Evolutionary conservation across 2,329 filamentous ascomycete genomes (phyloP), one percentile per base, ranked within the genome.

Genomic region (Apiospora sp.): DNA sequence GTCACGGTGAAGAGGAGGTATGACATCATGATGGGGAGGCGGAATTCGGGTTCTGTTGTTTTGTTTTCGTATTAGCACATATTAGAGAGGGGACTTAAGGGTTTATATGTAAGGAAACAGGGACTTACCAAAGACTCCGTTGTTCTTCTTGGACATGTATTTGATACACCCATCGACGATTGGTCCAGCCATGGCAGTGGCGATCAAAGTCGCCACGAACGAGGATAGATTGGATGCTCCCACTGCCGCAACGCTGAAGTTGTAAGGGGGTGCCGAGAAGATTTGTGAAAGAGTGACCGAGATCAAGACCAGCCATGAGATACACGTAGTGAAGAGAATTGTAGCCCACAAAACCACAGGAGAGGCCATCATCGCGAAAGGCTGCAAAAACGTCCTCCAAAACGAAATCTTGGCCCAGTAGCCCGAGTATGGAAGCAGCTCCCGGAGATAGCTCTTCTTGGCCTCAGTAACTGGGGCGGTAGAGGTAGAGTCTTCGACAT

Each of bases 161-260:
- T 87, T 73, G 72, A 80, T 82, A 44, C 85, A 76, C 78, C 80
- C 84, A 77, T 87, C 86, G 75, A 84, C 86, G 67, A 87, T 74
- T 0, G 85, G 85, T 0, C 86, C 86, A 0, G 82, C 81, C 4
- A 86, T 75, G 12, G 86, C 51, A 72, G 85, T 82, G 37, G 85
- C 86, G 30, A 89, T 77, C 37, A 87, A 81, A 12, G 80, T 84
- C 14, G 86, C 81, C 71, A 88, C 77, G 75, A 88, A 86, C 0
- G 87, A 86, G 0, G 86, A 86, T 37, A 89, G 80, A 46, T 84
- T 86, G 75, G 87, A 86, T 51, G 88, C 81, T 0, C 87, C 87
- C 1, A 85, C 86, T 73, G 87, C 79, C 13, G 84, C 83, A 12
- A 86, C 82, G 27, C 81, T 82, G 78, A 89, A 88, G 80, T 86